These are phyloP conservation scores for Pistacia integerrima DNA, from an alignment of 345 rosid genomes.

Conservation along the genomic window DNA sequence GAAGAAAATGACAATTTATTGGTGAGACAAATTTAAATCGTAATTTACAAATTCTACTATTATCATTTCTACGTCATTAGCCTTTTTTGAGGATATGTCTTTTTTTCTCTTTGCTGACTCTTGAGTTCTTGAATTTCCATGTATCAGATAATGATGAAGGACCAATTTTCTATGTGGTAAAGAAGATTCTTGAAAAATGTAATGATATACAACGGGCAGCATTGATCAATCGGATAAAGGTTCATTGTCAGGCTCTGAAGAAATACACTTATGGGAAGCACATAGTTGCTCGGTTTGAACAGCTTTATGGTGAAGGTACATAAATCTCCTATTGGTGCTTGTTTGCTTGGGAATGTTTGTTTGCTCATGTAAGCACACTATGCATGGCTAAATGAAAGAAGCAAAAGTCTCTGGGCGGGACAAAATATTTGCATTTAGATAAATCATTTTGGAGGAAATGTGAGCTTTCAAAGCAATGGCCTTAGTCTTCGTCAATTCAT, in stretches of 20 bases:
- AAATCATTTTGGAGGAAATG: background rate
- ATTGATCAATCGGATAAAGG: slow-evolving; percentile 61
- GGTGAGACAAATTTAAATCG: slow-evolving; percentile 47
- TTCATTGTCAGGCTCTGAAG: slow-evolving; percentile 79
- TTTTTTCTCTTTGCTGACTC: background rate
- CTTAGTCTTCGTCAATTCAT: background rate
- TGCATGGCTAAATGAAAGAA: too few species aligned
- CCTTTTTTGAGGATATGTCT: background rate
- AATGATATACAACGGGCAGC: slow-evolving; percentile 66
- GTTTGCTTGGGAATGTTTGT: background rate
- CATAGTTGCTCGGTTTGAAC: slow-evolving; percentile 93
- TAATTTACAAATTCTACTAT: background rate
- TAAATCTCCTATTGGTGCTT: slow-evolving; percentile 3
- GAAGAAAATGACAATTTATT: slow-evolving; percentile 81
- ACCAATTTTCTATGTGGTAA: slow-evolving; percentile 96
- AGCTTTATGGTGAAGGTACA: slow-evolving; percentile 77
- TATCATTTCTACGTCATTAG: background rate
- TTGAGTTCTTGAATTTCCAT: slow-evolving; percentile 5
- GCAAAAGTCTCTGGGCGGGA: background rate
- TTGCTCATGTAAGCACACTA: background rate
- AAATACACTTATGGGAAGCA: slow-evolving; percentile 99
- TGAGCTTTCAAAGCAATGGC: too few species aligned
- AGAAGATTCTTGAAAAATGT: slow-evolving; percentile 84
- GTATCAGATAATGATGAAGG: slow-evolving; percentile 91
- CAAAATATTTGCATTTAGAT: background rate